Percentiles rank a stretch among this genome's conserved stretches.
phyloP scores from a whole-genome alignment of 495 filamentous ascomycete species.

The Penicillium dipodomyicola region DNA sequence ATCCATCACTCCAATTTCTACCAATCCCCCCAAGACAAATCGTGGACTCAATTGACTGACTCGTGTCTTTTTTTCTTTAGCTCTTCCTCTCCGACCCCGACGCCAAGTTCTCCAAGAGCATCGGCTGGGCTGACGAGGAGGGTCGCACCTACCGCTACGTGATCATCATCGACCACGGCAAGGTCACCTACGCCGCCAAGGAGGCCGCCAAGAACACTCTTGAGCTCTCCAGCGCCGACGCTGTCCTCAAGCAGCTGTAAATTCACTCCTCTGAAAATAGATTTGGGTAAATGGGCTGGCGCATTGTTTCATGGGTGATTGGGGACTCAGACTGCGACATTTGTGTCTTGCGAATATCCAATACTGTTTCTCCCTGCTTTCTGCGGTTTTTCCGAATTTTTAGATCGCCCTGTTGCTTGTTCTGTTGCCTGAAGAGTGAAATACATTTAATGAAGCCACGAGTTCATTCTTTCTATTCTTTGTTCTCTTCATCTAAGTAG shows the following conservation, averaged over 20 bases:
- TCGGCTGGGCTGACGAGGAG: conserved; percentile 77
- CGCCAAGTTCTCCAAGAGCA: conserved; percentile 71
- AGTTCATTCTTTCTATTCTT: conserved; percentile 11
- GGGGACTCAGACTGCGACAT: background rate
- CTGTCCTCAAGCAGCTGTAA: conserved; percentile 33
- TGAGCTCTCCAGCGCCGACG: conserved; percentile 42
- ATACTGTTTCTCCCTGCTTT: background rate
- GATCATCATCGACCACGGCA: conserved; percentile 85
- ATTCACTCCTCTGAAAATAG: background rate
- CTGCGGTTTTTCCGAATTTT: conserved; percentile 2
- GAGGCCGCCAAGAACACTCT: conserved; percentile 68
- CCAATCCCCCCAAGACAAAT: background rate
- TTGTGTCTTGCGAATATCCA: background rate
- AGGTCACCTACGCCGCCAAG: conserved; percentile 81
- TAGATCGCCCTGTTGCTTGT: conserved; percentile 20
- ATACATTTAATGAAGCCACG: conserved; percentile 34
- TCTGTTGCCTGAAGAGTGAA: conserved; percentile 20
- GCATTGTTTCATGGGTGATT: conserved; percentile 14
- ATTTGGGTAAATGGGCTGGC: conserved; percentile 12
- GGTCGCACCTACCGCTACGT: conserved; percentile 78
- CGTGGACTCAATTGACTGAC: conserved; percentile 6
- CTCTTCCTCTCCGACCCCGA: conserved; percentile 83
- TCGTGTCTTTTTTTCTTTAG: conserved; percentile 38
- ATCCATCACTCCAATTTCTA: background rate
- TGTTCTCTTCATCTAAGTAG: background rate